Evolutionary conservation across 192 early-diverging fungal genomes (phyloP), one percentile per base, ranked within the genome.

Genomic region (Coemansia sp.): DNA sequence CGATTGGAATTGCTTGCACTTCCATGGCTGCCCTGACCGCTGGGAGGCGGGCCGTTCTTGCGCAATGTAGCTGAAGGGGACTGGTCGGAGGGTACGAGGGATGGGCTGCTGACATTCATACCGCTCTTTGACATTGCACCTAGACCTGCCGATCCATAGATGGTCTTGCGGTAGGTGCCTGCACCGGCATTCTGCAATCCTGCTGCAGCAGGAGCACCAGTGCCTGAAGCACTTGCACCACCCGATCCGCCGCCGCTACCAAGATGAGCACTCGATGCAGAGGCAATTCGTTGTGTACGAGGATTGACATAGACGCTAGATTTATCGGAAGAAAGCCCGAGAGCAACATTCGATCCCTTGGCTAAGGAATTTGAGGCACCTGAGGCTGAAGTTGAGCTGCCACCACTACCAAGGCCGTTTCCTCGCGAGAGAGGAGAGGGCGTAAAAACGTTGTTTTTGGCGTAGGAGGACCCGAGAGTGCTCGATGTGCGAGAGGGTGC

Each of bases 61-160:
- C 69, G 69, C 55, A 37, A 4, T 15, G 30, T 22, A 9, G 43
- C 19, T 15, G 53, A 17, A 37, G 53, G 27, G 2, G 53, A 40
- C 38, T 39, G 18, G 39, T 42, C 44, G 5, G 60, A 17, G 0
- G 57, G 45, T 21, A 55, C 61, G 22, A 71, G 61, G 6, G 74
- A 64, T 13, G 64, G 61, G 59, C 62, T 66, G 59, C 75, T 70
- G 66, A 54, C 62, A 46, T 64, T 71, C 50, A 62, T 55, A 10
- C 69, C 67, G 23, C 55, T 62, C 22, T 71, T 71, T 13, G 61
- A 12, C 42, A 78, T 53, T 10, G 64, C 66, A 18, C 43, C 49
- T 12, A 72, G 62, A 5, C 64, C 75, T 12, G 60, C 52, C 13
- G 69, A 68, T 37, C 75, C 75, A 23, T 78, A 78, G 22, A 78